Evolutionary conservation across 768 basidiomycete genomes (phyloP), one percentile per base, ranked within the genome.

Genomic region (Mrakia blollopis): DNA sequence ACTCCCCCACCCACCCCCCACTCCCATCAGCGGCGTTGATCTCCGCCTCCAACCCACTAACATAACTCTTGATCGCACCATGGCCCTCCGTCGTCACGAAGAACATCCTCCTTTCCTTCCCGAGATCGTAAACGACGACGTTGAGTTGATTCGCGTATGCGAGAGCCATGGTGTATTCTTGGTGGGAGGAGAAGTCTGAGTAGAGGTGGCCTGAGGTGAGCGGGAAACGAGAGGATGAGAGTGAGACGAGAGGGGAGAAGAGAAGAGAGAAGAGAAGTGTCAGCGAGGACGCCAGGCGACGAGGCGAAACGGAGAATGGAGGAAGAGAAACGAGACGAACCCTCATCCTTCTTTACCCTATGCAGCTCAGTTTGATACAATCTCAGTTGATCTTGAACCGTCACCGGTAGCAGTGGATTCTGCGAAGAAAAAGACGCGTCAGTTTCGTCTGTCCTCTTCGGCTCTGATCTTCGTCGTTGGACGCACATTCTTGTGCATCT

Each of bases 281-380:
- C 57, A 47, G 71, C 54, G 79, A 85, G 76, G 81, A 70, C 57
- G 78, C 85, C 75, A 82, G 25, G 41, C 28, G 18, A 50, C 5
- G 47, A 61, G 61, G 73, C 71, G 0, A 47, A 74, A 30, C 8
- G 28, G 60, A 78, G 16, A 37, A 35, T 25, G 23, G 75, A 35
- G 74, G 73, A 77, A 70, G 68, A 78, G 74, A 52, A 78, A 70
- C 57, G 41, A 72, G 62, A 79, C 85, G 76, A 82, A 93, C 95
- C 93, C 87, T 96, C 92, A 83, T 90, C 87, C 60, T 92, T 90
- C 81, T 92, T 91, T 14, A 98, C 86, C 73, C 97, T 89, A 83
- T 97, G 94, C 84, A 91, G 89, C 85, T 98, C 97, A 62, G 95
- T 87, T 84, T 99, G 95, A 94, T 97, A 99, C 25, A 98, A 86